Conservation (phyloP, 768 basidiomycete genomes). For the Suillus subalutaceus region DNA sequence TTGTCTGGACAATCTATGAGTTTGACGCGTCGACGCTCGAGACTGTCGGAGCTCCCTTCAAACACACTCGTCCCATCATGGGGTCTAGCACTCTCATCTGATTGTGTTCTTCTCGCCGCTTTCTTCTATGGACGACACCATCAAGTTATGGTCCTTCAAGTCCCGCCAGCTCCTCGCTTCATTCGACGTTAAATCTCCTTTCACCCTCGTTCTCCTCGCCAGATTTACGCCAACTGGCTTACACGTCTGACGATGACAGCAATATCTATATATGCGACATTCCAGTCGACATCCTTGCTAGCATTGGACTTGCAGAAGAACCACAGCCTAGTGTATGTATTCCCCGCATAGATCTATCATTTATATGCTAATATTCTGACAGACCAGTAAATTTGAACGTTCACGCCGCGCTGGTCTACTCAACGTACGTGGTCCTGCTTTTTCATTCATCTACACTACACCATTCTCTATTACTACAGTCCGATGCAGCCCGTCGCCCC, state of each 20-base stretch:
- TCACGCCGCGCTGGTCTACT: not conserved
- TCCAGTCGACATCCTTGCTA: not conserved
- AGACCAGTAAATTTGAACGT: not conserved
- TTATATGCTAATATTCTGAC: not conserved
- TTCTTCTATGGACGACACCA: not conserved
- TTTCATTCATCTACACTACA: not conserved
- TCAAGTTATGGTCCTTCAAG: not conserved
- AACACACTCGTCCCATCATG: rapidly evolving
- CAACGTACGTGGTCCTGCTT: not conserved
- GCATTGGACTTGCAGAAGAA: not conserved
- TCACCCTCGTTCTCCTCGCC: not conserved
- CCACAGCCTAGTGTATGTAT: not conserved
- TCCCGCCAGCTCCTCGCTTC: not conserved
- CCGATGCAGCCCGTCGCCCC: not conserved
- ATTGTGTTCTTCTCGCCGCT: not conserved
- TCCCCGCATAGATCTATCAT: not conserved
- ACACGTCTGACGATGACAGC: not conserved
- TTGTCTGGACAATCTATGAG: not conserved
- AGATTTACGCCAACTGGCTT: not conserved
- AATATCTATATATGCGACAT: not conserved
- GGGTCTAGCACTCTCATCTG: not conserved
- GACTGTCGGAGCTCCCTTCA: not conserved
- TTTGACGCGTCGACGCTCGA: not conserved
- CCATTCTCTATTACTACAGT: not conserved
- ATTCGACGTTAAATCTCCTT: not conserved